Evolutionary conservation across 2,329 filamentous ascomycete genomes (phyloP).

Genomic region (Fusarium begoniae): DNA sequence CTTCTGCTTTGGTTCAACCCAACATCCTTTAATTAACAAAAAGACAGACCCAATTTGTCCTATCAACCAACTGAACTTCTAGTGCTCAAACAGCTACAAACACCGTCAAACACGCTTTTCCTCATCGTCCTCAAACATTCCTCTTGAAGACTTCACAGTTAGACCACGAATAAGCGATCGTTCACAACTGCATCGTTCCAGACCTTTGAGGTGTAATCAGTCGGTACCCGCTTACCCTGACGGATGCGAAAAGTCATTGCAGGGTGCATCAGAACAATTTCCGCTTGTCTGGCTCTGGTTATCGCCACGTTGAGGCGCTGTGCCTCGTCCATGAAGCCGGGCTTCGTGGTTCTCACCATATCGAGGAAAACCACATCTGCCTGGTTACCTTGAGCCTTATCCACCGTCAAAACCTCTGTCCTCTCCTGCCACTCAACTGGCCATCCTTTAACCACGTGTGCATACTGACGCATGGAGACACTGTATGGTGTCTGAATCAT

Average conservation of each 20-base stretch:
- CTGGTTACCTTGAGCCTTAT: slow-evolving; percentile 58
- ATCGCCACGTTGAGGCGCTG: slow-evolving; percentile 58
- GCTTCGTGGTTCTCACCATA: slow-evolving; percentile 52
- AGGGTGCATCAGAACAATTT: slow-evolving; percentile 57
- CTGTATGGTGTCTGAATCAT: slow-evolving; percentile 57
- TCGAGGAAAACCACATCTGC: slow-evolving; percentile 60
- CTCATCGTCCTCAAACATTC: neutral
- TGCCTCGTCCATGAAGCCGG: slow-evolving; percentile 54
- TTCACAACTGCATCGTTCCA: slow-evolving; percentile 45
- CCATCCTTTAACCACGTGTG: slow-evolving; percentile 40
- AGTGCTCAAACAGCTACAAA: slow-evolving; percentile 1
- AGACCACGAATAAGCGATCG: slow-evolving; percentile 37
- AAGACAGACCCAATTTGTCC: slow-evolving; percentile 7
- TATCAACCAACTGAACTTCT: slow-evolving; percentile 7
- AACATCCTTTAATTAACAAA: neutral
- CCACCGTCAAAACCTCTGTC: slow-evolving; percentile 55
- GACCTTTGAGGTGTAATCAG: slow-evolving; percentile 42
- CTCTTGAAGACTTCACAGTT: neutral
- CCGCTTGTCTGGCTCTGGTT: slow-evolving; percentile 55
- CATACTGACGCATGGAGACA: slow-evolving; percentile 50
- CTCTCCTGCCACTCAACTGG: slow-evolving; percentile 42
- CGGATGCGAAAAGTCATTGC: slow-evolving; percentile 43
- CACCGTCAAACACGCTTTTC: neutral
- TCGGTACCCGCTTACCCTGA: slow-evolving; percentile 16
- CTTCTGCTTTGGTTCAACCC: neutral